These are phyloP conservation scores for Microdochium trichocladiopsis DNA, from an alignment of 2,329 filamentous ascomycete species.

Conservation along the genomic window DNA sequence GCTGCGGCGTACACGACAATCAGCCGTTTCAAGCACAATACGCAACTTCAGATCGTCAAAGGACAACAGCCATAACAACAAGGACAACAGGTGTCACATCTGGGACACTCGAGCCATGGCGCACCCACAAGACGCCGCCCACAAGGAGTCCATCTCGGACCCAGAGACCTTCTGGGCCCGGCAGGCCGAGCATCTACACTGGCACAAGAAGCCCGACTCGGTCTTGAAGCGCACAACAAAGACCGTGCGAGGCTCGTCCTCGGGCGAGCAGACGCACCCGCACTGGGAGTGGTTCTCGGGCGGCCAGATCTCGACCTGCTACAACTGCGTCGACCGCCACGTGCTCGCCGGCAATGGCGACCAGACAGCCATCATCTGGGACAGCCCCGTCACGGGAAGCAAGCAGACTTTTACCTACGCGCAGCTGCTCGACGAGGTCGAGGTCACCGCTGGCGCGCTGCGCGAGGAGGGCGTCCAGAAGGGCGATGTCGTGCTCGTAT, in stretches of 20 bases:
- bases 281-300: slow-evolving; percentile 89
- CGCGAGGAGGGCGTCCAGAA: slow-evolving; percentile 73
- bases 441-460: slow-evolving; percentile 74
- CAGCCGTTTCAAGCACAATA: no score
- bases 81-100: slow-evolving; percentile 16
- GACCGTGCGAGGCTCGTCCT: slow-evolving; percentile 18
- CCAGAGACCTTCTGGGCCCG: slow-evolving; percentile 69
- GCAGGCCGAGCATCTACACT: slow-evolving; percentile 69
- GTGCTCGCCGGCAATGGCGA: slow-evolving; percentile 73
- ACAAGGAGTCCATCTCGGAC: slow-evolving; percentile 53
- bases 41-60: no score
- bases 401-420: slow-evolving; percentile 71
- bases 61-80: slow-evolving; percentile 1
- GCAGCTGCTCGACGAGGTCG: slow-evolving; percentile 71
- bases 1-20: no score
- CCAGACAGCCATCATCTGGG: slow-evolving; percentile 72
- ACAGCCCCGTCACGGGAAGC: slow-evolving; percentile 72
- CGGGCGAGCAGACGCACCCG: slow-evolving; percentile 58
- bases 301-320: slow-evolving; percentile 84
- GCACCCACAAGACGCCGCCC: slow-evolving; percentile 43
- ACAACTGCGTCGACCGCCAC: slow-evolving; percentile 87
- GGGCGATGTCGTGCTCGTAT: slow-evolving; percentile 84
- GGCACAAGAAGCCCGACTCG: slow-evolving; percentile 68
- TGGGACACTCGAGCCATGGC: no score
- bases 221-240: slow-evolving; percentile 56